Base-by-base conservation (phyloP, 2,329 filamentous ascomycete genomes). In the Colletotrichum zoysiae region DNA sequence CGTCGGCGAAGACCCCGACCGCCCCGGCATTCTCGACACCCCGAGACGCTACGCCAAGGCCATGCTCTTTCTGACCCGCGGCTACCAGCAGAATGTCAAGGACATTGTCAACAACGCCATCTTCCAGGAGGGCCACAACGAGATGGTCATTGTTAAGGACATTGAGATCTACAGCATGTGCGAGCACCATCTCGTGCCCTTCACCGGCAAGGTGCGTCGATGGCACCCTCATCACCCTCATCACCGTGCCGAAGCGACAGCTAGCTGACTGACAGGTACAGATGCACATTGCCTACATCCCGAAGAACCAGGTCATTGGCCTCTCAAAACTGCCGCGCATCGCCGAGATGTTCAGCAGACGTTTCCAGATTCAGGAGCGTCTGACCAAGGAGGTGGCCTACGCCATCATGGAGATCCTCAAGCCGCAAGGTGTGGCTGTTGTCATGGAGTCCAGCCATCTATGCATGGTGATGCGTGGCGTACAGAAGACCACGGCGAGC, bases 211-310 rank as follows among this genome's bases (percentile, higher is more conserved):
- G 89, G 94, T 95, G 85, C 61, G 80, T 74, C 16, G 14, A 20
- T 9, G 20, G 20, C 46, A 23, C 2, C 11, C 30, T 40, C 8
- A 20, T 53, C 46, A 23, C 2, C 11, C 30, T 40, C 8, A 20
- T 53, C 0, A 16, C 48, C 42, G 26, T 8, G 7, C 12, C 20
- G 14, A 11, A 2, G 20, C 33, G 51, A 23, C 48, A 20, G 53
- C 53, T 75, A 50, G 62, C 42, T 46, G 12, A 65, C 42, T 46
- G 12, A 53, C 20, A 30, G 12, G 14, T 4, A 42, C 76, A 97
- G 94, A 98, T 99, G 94, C 96, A 99, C 84, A 98, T 99, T 77
- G 96, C 95, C 70, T 99, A 99, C 83, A 98, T 99, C 74, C 96
- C 96, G 40, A 91, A 92, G 78, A 90, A 95, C 79, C 91, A 95